A percentile compares a stretch with the other conserved stretches of the same genome.
phyloP scores from a whole-genome alignment of 2,329 filamentous ascomycete genomes.

The Neonectria neomacrospora region DNA sequence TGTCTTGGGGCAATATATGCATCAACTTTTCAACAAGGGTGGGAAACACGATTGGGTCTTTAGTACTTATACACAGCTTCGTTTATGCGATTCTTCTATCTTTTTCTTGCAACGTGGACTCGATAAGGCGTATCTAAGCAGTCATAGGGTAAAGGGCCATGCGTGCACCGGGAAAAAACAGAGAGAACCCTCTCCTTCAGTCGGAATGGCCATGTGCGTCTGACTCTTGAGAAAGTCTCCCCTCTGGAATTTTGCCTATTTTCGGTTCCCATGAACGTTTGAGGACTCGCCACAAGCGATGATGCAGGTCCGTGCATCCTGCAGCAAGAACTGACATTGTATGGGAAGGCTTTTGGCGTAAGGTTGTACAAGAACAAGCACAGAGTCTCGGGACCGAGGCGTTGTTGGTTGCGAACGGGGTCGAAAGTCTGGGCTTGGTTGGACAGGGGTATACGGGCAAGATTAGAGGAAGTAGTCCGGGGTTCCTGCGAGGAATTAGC shows the following conservation, averaged over 20 bases:
- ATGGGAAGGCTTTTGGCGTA: conserved; percentile 36
- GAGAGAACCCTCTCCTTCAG: conserved; percentile 27
- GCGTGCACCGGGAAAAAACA: conserved; percentile 30
- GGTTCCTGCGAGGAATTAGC: conserved; percentile 65
- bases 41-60: neutral
- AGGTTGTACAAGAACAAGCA: conserved; percentile 47
- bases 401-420: conserved; percentile 29
- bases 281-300: conserved; percentile 36
- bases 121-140: conserved; percentile 46
- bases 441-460: conserved; percentile 44
- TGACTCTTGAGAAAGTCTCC: conserved; percentile 31
- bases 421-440: conserved; percentile 38
- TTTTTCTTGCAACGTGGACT: conserved; percentile 41
- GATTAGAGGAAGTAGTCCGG: conserved; percentile 97
- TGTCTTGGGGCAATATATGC: neutral
- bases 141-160: conserved; percentile 32
- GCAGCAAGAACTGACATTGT: conserved; percentile 31
- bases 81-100: conserved; percentile 38
- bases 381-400: conserved; percentile 29
- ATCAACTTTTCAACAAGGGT: neutral
- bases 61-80: conserved; percentile 4
- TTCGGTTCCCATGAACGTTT: conserved; percentile 26
- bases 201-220: conserved; percentile 20
- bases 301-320: conserved; percentile 38
- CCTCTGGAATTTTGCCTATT: conserved; percentile 22